Percentiles rank a stretch among this genome's conserved stretches.
Conservation (phyloP, 169 alveolate genomes). For the Plasmodium relictum region DNA sequence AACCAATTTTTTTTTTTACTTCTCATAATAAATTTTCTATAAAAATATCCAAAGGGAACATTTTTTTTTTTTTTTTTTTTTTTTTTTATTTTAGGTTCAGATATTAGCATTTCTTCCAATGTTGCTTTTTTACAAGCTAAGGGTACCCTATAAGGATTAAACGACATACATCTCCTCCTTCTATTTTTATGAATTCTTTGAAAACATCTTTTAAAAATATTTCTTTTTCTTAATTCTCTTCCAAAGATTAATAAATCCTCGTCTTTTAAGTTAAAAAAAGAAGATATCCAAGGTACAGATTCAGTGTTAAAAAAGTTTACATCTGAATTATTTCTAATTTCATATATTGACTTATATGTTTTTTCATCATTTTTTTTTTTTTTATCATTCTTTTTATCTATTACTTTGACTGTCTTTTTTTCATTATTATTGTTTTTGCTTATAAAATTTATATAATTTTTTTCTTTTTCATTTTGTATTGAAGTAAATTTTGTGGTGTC, state of each 20-base stretch:
- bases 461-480: background rate
- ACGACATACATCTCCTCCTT: conserved; percentile 96
- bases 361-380: conserved; percentile 4
- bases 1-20: conserved; percentile 89
- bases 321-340: background rate
- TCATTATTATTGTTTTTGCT: conserved; percentile 4
- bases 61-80: conserved; percentile 48
- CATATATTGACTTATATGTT: conserved; percentile 24
- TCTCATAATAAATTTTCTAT: conserved; percentile 81
- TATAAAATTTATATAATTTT: conserved; percentile 30
- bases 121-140: conserved; percentile 82
- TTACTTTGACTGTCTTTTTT: background rate
- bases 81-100: conserved; percentile 82
- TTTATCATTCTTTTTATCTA: background rate
- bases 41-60: conserved; percentile 79
- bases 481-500: background rate
- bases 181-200: conserved; percentile 91
- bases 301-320: conserved; percentile 23
- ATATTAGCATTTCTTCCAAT: conserved; percentile 84
- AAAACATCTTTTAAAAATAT: conserved; percentile 86
- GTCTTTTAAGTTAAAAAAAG: conserved; percentile 54
- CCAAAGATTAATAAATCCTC: conserved; percentile 43
- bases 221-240: conserved; percentile 51
- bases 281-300: conserved; percentile 52
- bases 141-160: conserved; percentile 94